A percentile compares a stretch with the other conserved stretches of the same genome.
Conservation (phyloP, 345 rosid species). For the Lepidium aucheri region DNA sequence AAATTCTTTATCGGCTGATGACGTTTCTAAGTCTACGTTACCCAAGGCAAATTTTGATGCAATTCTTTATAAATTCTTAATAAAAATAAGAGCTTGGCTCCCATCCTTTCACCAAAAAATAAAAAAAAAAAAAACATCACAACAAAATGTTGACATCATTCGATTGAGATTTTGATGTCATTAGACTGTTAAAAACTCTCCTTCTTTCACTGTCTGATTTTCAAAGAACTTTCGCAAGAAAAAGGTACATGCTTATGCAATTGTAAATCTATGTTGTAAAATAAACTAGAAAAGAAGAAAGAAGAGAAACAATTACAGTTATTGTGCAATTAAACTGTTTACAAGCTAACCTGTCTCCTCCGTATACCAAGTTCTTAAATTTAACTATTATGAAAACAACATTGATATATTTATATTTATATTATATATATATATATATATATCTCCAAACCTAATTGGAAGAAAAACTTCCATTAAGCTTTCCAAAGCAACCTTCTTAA, state of each 20-base stretch:
- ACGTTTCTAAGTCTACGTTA: no score
- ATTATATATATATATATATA: background rate
- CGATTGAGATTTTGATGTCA: background rate
- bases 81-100: no score
- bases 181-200: background rate
- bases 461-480: slow-evolving; percentile 8
- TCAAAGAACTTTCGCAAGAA: background rate
- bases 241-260: background rate
- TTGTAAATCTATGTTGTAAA: background rate
- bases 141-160: background rate
- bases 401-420: slow-evolving; percentile 1
- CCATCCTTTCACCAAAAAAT: no score
- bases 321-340: slow-evolving; percentile 14
- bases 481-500: background rate
- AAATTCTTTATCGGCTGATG: no score
- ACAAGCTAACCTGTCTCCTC: slow-evolving; percentile 9
- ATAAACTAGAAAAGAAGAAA: background rate
- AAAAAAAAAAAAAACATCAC: no score
- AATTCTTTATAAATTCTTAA: no score
- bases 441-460: background rate
- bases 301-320: background rate
- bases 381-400: slow-evolving; percentile 22
- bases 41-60: no score
- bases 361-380: slow-evolving; percentile 20
- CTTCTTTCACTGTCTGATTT: background rate